Evolutionary conservation across 768 basidiomycete genomes (phyloP), one percentile per base, ranked within the genome.

Genomic region (Lactarius sp.): DNA sequence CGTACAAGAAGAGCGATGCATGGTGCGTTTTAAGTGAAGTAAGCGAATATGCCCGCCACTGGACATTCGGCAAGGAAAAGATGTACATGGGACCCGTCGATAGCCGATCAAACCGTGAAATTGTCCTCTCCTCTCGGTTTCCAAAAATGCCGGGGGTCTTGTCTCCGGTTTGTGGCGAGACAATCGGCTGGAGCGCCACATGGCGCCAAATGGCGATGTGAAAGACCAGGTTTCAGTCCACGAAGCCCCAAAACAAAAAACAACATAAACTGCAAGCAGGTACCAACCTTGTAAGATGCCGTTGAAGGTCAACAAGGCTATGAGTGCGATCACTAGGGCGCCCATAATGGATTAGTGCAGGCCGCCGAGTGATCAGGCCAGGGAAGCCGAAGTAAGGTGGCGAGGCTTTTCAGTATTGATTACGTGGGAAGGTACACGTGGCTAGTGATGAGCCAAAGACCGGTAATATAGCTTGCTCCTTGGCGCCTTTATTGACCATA

Each of bases 151-250:
- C 53, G 53, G 49, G n/a, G 47, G 41, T 33, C 47, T 36, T 36
- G 64, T 56, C 39, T 60, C 64, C 64, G 64, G 64, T 6, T 51
- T 65, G 64, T 60, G 64, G 64, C 64, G 64, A 65, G 59, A 60
- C 54, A 46, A 65, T 56, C 54, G 37, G 42, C 36, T 52, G 64
- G 59, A 31, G 63, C 63, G 59, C 59, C 52, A 20, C 52, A 60
- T 51, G 59, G 63, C 49, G 49, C 53, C 34, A 53, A 59, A 22
- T 41, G 50, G 59, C 37, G 64, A 65, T 60, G 59, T 60, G 64
- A 65, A 52, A 53, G 41, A 56, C 64, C 64, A 65, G 64, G 64
- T 41, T 34, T 42, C 2, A 20, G 64, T 56, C 49, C 53, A 49
- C 50, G 42, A 42, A 50, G 49, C 16, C 41, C 54, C 12, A 56